A percentile compares a stretch with the other conserved stretches of the same genome.
Evolutionary conservation across 768 basidiomycete genomes (phyloP).

Genomic region (Nidularia sp.): DNA sequence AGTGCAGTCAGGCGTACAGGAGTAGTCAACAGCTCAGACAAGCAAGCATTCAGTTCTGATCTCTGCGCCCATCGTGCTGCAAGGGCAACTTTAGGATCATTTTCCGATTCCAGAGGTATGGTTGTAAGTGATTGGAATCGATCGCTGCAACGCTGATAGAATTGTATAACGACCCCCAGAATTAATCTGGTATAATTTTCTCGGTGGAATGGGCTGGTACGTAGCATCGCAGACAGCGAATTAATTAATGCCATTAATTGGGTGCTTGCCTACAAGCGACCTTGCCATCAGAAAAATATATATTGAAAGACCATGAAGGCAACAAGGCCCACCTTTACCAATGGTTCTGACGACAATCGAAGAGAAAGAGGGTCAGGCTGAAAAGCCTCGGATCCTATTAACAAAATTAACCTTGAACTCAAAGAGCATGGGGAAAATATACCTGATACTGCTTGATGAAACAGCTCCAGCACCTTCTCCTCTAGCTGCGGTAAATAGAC

Average conservation of each 20-base stretch:
- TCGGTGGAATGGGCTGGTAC: constrained; percentile 88
- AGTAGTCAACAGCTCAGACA: constrained; percentile 58
- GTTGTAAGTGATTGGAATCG: constrained; percentile 75
- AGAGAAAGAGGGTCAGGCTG: constrained; percentile 71
- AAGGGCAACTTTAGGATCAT: constrained; percentile 47
- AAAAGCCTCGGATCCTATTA: constrained; percentile 78
- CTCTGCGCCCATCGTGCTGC: constrained; percentile 83
- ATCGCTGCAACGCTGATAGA: constrained; percentile 91
- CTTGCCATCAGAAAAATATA: background rate
- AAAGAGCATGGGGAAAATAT: constrained; percentile 3
- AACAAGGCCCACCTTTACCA: constrained; percentile 62
- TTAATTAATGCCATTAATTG: constrained; percentile 88
- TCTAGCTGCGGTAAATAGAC: constrained; percentile 94
- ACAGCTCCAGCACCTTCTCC: constrained; percentile 84
- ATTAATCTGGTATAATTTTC: constrained; percentile 95
- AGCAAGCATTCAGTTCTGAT: constrained; percentile 70
- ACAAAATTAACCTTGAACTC: background rate
- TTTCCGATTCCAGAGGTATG: constrained; percentile 22
- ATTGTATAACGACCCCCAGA: constrained; percentile 90
- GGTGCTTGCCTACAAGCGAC: constrained; percentile 59
- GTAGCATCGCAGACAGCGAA: constrained; percentile 87
- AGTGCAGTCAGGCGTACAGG: constrained; percentile 32
- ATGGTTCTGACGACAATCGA: constrained; percentile 63
- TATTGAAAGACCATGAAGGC: background rate
- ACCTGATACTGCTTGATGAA: constrained; percentile 84